Base-by-base conservation (phyloP, 1,284 basidiomycete species). In the Kalmanozyma brasiliensis region DNA sequence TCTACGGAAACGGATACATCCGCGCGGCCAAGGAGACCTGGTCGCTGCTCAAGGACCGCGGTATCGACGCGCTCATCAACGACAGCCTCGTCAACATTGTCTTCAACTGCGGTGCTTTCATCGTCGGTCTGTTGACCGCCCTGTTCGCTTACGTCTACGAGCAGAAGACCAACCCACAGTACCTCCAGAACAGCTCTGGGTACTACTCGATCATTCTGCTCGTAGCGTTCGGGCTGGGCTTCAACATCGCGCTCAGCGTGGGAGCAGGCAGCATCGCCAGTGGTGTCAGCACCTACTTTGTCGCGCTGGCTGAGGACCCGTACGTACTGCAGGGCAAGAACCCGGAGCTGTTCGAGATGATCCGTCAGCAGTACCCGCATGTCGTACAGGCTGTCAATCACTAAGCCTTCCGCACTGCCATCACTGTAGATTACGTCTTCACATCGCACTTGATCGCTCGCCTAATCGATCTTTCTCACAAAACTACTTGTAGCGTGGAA, bases 21-120 rank as follows among this genome's bases (percentile, higher is more conserved):
- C 80, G 85, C 16, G 93, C 93, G n/a, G 91, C 93, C 4, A 93
- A 91, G 82, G 91, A 93, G 80, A 93, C 93, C 0, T 95, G 91
- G 91, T 85, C 86, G n/a, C 81, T 94, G 51, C 88, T 94, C 84
- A 89, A 88, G 76, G 90, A 94, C 77, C 65, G 67, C 56, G 93
- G 89, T 23, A 90, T 94, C 70, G 90, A 92, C 76, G 91, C 90
- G 1, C 83, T 95, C 16, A 86, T 93, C 76, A 93, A 94, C 79
- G 92, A 94, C 82, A 90, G 88, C 1, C 86, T 94, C 17, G 89
- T 93, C 62, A 88, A 89, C 74, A 92, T 78, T 37, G 78, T 82
- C 47, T 84, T 81, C 75, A 74, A 71, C 41, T 71, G 78, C 56
- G 79, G 78, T 13, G 88, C 88, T 4, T 94, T 93, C 82, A 85